Conservation (phyloP, 306 rosid genomes). For the Pterocarpus macrocarpus region DNA sequence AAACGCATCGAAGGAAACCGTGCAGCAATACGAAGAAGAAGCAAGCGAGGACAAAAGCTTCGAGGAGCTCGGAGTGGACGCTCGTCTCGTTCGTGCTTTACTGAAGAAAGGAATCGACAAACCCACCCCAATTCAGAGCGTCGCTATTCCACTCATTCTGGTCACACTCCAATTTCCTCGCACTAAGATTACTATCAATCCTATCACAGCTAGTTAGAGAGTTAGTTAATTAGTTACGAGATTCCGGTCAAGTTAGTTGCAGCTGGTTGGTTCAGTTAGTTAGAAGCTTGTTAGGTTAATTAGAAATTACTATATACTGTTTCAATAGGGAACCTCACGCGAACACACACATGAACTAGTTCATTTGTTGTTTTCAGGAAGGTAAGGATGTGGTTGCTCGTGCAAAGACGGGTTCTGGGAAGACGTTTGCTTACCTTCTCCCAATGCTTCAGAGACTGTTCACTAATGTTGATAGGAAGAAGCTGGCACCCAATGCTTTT, state of each 20-base stretch:
- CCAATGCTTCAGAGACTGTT: slow-evolving; percentile 93
- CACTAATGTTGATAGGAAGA: slow-evolving; percentile 58
- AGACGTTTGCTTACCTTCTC: slow-evolving; percentile 89
- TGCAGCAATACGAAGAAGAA: slow-evolving; percentile 33
- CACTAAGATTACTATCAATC: too few species aligned
- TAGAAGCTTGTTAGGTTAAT: neutral
- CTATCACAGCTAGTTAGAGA: neutral
- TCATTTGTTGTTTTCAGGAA: slow-evolving; percentile 59
- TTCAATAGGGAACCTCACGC: neutral
- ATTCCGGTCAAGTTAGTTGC: neutral
- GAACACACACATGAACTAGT: neutral
- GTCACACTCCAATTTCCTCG: neutral
- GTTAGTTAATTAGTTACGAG: neutral
- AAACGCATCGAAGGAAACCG: slow-evolving; percentile 44
- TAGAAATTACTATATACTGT: neutral
- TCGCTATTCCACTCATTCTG: slow-evolving; percentile 81
- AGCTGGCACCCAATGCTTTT: slow-evolving; percentile 80
- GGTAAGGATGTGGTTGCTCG: slow-evolving; percentile 97
- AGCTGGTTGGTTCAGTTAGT: neutral
- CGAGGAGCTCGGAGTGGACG: slow-evolving; percentile 76
- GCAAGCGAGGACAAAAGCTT: slow-evolving; percentile 54
- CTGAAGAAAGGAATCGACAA: slow-evolving; percentile 61
- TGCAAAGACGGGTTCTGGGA: slow-evolving; percentile 96
- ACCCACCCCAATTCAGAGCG: slow-evolving; percentile 89
- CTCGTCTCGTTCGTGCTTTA: slow-evolving; percentile 72